Evolutionary conservation across 2,329 filamentous ascomycete species (phyloP), one percentile per base, ranked within the genome.

Genomic region (Pyricularia sp.): DNA sequence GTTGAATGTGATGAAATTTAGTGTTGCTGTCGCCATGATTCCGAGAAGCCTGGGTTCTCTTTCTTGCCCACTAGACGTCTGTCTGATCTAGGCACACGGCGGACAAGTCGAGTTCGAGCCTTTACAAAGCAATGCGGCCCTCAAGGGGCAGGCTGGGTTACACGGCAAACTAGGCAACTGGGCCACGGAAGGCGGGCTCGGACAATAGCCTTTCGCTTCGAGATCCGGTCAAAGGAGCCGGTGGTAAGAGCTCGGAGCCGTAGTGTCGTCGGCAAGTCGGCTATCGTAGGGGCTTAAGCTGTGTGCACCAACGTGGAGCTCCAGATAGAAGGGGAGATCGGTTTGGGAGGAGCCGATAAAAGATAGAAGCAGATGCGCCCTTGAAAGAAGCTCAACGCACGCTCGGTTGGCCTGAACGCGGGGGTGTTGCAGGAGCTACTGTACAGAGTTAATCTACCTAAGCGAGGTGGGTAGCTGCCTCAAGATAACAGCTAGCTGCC

Each of bases 1-100:
- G 81, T 99, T 99, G 81, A 98, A 99, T 61, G 94, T 97, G 75
- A 99, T 93, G 81, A 97, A 99, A 81, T 99, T 99, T 83, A 98
- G 93, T 66, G 88, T 82, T 78, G 90, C 89, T 72, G 77, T 85
- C 72, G 89, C 81, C 89, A 92, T 92, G 70, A 73, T 82, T 50
- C 67, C 69, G 65, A 61, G 23, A 23, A 50, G 42, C 58, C 58
- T 2, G 25, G 11, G n/a, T 23, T 61, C n/a, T 26, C 12, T 61
- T 17, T 61, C n/a, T 26, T 61, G 58, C 9, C 58, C 58, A 25
- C 25, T 23, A n/a, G n/a, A n/a, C n/a, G 25, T 25, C 23, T 58
- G n/a, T n/a, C 1, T 26, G n/a, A 23, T 23, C 58, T 26, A 26
- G 23, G 12, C n/a, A 61, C n/a, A 61, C 58, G 2, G n/a, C n/a